These are phyloP conservation scores for Pseudozyma thailandica DNA, from an alignment of 1,284 basidiomycete species.

Conservation along the genomic window DNA sequence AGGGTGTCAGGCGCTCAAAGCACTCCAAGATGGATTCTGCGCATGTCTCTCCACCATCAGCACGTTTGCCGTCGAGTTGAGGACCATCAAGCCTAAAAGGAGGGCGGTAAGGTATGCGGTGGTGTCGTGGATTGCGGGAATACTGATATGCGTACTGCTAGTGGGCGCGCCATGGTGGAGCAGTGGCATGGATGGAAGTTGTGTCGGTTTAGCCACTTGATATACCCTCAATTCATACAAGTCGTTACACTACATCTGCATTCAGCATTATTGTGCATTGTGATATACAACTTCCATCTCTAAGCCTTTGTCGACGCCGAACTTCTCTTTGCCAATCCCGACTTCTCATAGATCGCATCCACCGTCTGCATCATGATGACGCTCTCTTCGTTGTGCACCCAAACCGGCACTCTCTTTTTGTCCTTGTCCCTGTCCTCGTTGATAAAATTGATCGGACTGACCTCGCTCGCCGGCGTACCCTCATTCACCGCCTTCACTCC, in stretches of 20 bases:
- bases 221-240: too few relatives aligned
- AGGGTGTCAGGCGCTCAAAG: slow-evolving; percentile 57
- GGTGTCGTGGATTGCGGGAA: slow-evolving; percentile 48
- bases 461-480: slow-evolving; percentile 18
- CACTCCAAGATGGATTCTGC: slow-evolving; percentile 87
- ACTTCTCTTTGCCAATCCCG: slow-evolving; percentile 35
- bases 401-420: slow-evolving; percentile 36
- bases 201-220: slow-evolving; percentile 28
- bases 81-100: slow-evolving; percentile 71
- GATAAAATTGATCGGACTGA: slow-evolving; percentile 36
- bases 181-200: slow-evolving; percentile 55
- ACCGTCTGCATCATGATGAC: slow-evolving; percentile 58
- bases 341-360: slow-evolving; percentile 52
- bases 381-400: slow-evolving; percentile 53
- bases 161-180: slow-evolving; percentile 63
- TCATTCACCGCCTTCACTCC: slow-evolving; percentile 29
- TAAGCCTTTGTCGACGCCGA: too few relatives aligned
- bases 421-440: slow-evolving; percentile 32
- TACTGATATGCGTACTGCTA: slow-evolving; percentile 57
- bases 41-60: slow-evolving; percentile 94
- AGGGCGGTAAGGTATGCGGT: slow-evolving; percentile 56
- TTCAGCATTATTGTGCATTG: too few relatives aligned
- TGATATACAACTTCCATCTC: too few relatives aligned
- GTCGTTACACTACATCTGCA: too few relatives aligned
- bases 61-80: slow-evolving; percentile 87